A percentile compares a stretch with the other conserved stretches of the same genome.
Conservation (phyloP, 148 eudicot genomes). For the Persicaria maculosa region DNA sequence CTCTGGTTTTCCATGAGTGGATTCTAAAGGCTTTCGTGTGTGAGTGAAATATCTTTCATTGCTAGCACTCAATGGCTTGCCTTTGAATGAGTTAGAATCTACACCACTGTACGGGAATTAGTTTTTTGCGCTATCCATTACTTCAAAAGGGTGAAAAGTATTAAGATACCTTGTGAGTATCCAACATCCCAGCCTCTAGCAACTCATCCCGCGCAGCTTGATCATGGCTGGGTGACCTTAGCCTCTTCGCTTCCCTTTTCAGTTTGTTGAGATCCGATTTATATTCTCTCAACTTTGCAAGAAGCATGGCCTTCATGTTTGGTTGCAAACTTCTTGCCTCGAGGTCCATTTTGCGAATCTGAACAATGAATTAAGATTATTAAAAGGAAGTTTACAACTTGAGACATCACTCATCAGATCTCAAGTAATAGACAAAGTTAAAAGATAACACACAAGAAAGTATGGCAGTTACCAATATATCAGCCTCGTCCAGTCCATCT, state of each 20-base stretch:
- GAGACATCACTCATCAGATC: conserved; percentile 12
- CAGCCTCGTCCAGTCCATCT: conserved; percentile 75
- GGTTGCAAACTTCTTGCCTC: conserved; percentile 97
- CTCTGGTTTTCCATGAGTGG: no score
- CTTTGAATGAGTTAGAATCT: not conserved
- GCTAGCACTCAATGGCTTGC: no score
- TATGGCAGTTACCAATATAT: conserved; percentile 55
- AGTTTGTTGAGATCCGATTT: conserved; percentile 73
- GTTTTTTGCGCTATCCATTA: no score
- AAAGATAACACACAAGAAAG: not conserved
- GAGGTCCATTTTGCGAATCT: conserved; percentile 96
- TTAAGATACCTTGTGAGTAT: conserved; percentile 38
- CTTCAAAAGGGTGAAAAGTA: no score
- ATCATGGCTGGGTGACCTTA: conserved; percentile 43
- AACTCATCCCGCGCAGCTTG: conserved; percentile 61
- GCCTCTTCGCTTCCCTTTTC: conserved; percentile 63
- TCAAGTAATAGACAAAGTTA: not conserved
- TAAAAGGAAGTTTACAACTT: conserved; percentile 9
- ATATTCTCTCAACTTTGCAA: conserved; percentile 86
- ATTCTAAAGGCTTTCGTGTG: no score
- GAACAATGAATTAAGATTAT: conserved; percentile 9
- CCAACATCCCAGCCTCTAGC: conserved; percentile 67
- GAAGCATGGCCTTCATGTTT: conserved; percentile 74
- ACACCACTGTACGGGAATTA: not conserved
- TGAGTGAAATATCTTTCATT: no score